Percentiles rank a stretch among this genome's conserved stretches.
Conservation (phyloP, 2,329 filamentous ascomycete species). For the Neofusicoccum kwambonambiense region DNA sequence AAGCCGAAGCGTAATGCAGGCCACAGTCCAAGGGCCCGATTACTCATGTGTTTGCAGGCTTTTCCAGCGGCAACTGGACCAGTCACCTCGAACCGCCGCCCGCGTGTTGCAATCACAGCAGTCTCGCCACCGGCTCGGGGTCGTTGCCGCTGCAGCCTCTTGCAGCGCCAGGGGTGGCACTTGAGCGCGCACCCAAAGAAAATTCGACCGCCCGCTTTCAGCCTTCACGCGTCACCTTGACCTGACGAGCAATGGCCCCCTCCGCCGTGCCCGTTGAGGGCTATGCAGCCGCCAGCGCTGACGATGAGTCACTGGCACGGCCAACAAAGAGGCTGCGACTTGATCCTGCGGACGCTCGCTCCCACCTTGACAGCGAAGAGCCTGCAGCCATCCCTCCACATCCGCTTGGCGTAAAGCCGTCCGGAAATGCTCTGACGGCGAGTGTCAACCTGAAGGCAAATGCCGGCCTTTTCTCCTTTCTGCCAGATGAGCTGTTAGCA, state of each 20-base stretch:
- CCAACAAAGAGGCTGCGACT: constrained; percentile 18
- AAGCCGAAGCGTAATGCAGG: neutral
- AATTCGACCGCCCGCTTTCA: neutral
- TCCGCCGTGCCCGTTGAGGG: constrained; percentile 19
- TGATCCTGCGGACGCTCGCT: neutral
- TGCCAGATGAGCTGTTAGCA: constrained; percentile 81
- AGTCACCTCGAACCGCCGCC: neutral
- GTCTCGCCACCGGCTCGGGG: constrained; percentile 1
- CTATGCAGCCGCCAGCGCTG: neutral
- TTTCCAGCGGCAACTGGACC: neutral
- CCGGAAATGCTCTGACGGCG: constrained; percentile 75
- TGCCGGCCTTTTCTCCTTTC: constrained; percentile 62
- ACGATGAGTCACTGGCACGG: constrained; percentile 10
- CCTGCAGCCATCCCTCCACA: constrained; percentile 69
- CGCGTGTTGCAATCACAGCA: neutral
- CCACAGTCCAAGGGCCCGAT: neutral
- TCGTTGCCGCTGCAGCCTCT: constrained; percentile 7
- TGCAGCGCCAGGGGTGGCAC: neutral
- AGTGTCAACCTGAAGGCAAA: constrained; percentile 64
- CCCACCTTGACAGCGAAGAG: constrained; percentile 28
- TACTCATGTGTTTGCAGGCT: constrained; percentile 4
- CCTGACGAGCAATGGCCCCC: constrained; percentile 15
- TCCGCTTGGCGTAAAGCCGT: constrained; percentile 79
- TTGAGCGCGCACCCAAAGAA: neutral
- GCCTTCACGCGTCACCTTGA: neutral